These are phyloP conservation scores for Melampsora americana DNA, from an alignment of 1,284 basidiomycete genomes.

Conservation along the genomic window DNA sequence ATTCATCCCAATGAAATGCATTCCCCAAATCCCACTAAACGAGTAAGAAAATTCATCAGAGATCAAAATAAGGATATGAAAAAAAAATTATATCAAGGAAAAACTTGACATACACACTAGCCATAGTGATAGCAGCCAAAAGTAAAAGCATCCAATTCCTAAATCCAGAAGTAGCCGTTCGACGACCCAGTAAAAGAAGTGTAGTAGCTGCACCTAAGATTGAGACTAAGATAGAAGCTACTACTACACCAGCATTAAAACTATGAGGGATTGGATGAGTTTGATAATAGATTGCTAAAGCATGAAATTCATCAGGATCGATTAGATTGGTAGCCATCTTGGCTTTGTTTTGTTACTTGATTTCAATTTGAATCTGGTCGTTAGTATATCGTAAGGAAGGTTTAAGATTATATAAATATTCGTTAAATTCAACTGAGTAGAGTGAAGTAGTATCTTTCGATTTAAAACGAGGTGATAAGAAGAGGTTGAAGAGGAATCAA, in stretches of 20 bases:
- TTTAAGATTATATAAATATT: too few relatives aligned
- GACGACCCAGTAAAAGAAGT: conserved; percentile 30
- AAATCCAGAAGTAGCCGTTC: conserved; percentile 24
- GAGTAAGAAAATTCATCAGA: not conserved
- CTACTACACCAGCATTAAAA: conserved; percentile 24
- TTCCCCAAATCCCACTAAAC: not conserved
- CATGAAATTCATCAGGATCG: not conserved
- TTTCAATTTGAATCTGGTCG: too few relatives aligned
- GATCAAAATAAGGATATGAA: not conserved
- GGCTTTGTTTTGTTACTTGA: too few relatives aligned
- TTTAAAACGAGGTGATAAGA: too few relatives aligned
- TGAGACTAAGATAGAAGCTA: conserved; percentile 26
- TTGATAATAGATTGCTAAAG: conserved; percentile 30
- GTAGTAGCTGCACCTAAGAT: conserved; percentile 37
- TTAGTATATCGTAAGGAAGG: too few relatives aligned
- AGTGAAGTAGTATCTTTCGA: too few relatives aligned
- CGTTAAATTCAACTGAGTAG: too few relatives aligned
- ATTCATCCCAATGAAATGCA: conserved; percentile 44
- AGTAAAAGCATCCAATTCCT: conserved; percentile 33
- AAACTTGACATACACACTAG: conserved; percentile 20
- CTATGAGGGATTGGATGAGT: conserved; percentile 24
- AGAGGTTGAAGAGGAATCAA: too few relatives aligned
- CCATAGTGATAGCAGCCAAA: conserved; percentile 30
- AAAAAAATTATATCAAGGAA: too few relatives aligned
- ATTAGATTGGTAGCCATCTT: not conserved